Base-by-base conservation (phyloP, 2,329 filamentous ascomycete genomes). In the Epichloe gansuensis region DNA sequence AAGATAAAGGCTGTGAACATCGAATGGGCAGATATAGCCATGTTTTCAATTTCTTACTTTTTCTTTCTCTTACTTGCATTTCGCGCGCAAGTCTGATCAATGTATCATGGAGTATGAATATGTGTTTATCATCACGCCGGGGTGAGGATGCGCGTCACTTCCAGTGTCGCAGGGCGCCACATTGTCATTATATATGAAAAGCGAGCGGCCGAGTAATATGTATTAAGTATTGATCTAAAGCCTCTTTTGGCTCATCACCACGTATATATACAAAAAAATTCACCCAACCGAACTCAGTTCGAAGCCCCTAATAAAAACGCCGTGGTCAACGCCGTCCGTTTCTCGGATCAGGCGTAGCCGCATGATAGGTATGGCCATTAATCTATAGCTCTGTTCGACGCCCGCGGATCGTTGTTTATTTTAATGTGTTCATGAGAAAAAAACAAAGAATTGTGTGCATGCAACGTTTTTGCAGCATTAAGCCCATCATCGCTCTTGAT, bases 261-360 rank as follows among this genome's bases (percentile, higher is more conserved):
- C 39, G 52, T 60, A 58, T 63, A 62, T 65, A 61, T 60, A 65
- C 60, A 60, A 58, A 57, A 42, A 50, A 46, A 17, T 17, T 2
- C 15, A 48, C 62, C 58, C 61, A 61, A 60, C 60, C 61, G 55
- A 59, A 59, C 59, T 63, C 56, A 46, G 44, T 58, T 54, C 57
- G 60, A 59, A 49, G 6, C 51, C 50, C 51, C 50, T 15, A 49
- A 25, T 5, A 9, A 28, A 51, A 67, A 66, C 63, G 62, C 63
- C 64, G 48, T 63, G 12, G 60, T 54, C 54, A 61, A 64, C 60
- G 56, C 60, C 61, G 56, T 48, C 50, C 54, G 55, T 52, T 58
- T 54, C 53, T 48, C 57, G 39, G 46, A 52, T 55, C 54, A 52
- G 54, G 56, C 54, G 55, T 57, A 56, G 56, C 44, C 54, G 43